A percentile compares a stretch with the other conserved stretches of the same genome.
phyloP scores from a whole-genome alignment of 2,329 filamentous ascomycete genomes.

The Calonectria crousiana region DNA sequence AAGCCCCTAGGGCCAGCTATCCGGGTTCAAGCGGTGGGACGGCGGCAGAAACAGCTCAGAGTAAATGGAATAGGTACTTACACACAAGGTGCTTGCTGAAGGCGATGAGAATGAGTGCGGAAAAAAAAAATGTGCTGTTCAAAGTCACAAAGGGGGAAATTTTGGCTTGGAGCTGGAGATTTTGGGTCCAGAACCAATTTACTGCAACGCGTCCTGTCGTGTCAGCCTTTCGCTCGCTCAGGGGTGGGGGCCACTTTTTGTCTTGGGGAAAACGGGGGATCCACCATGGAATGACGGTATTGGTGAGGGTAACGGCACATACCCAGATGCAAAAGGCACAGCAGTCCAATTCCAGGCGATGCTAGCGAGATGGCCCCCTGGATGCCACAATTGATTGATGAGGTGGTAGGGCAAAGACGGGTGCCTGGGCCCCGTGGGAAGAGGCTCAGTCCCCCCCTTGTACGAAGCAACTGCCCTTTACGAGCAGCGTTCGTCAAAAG shows the following conservation, averaged over 20 bases:
- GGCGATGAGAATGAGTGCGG: not conserved
- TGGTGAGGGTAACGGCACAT: not conserved
- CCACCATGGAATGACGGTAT: not conserved
- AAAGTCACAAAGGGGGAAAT: constrained; percentile 18
- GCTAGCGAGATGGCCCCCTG: constrained; percentile 1
- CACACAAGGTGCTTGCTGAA: not conserved
- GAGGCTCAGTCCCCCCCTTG: constrained; percentile 15
- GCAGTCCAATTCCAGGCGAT: constrained; percentile 2
- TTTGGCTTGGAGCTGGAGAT: constrained; percentile 2
- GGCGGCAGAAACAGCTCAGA: not conserved
- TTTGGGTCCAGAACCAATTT: constrained; percentile 16
- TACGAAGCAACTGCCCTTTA: constrained; percentile 5
- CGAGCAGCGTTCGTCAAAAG: constrained; percentile 12
- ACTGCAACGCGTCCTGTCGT: constrained; percentile 19
- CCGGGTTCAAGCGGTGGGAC: not conserved
- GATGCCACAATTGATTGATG: not conserved
- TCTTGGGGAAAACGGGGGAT: not conserved
- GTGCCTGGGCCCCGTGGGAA: constrained; percentile 15
- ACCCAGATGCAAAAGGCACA: constrained; percentile 1
- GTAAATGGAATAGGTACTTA: not conserved
- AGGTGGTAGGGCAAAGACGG: constrained; percentile 1
- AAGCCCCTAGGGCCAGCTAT: not conserved
- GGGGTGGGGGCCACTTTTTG: constrained; percentile 21
- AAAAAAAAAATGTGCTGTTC: not conserved
- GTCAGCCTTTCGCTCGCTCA: constrained; percentile 22